Evolutionary conservation across 177 flowering plant species (phyloP).

Genomic region (Vitis hybrid): DNA sequence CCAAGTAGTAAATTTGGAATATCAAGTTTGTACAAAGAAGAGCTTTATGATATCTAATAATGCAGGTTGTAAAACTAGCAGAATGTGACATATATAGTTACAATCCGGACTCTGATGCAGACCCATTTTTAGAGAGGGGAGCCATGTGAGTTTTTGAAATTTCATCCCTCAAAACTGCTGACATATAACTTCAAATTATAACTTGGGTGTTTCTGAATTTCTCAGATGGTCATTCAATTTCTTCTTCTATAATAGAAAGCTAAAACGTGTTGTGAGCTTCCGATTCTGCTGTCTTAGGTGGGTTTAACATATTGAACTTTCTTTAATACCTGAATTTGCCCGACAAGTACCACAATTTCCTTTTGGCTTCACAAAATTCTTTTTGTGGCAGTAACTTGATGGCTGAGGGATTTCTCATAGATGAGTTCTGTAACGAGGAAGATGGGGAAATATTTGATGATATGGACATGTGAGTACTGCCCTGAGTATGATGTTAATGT

Average conservation of each 20-base stretch:
- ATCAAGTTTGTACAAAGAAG: neutral
- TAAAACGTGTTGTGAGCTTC: conserved; percentile 83
- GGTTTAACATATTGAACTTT: neutral
- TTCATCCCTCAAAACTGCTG: neutral
- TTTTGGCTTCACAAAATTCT: neutral
- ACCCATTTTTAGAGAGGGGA: conserved; percentile 83
- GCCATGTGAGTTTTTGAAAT: conserved; percentile 58
- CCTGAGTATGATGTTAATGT: neutral
- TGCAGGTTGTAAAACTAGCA: conserved; percentile 80
- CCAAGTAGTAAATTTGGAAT: no score
- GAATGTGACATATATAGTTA: conserved; percentile 95
- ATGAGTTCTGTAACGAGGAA: conserved; percentile 39
- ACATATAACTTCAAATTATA: conserved; percentile 3
- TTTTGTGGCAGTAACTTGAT: conserved; percentile 67
- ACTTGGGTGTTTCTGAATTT: conserved; percentile 3
- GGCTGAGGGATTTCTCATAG: conserved; percentile 51
- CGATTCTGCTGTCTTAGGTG: conserved; percentile 87
- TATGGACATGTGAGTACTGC: conserved; percentile 77
- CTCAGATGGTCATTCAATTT: conserved; percentile 94
- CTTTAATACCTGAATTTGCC: neutral
- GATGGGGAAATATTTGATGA: conserved; percentile 72
- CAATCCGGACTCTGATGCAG: conserved; percentile 76
- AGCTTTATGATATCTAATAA: conserved; percentile 7
- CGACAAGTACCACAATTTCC: neutral
- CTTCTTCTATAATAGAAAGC: conserved; percentile 90